A percentile compares a stretch with the other conserved stretches of the same genome.
Conservation (phyloP, 2,329 filamentous ascomycete species). For the Chalaropsis ovoidea region DNA sequence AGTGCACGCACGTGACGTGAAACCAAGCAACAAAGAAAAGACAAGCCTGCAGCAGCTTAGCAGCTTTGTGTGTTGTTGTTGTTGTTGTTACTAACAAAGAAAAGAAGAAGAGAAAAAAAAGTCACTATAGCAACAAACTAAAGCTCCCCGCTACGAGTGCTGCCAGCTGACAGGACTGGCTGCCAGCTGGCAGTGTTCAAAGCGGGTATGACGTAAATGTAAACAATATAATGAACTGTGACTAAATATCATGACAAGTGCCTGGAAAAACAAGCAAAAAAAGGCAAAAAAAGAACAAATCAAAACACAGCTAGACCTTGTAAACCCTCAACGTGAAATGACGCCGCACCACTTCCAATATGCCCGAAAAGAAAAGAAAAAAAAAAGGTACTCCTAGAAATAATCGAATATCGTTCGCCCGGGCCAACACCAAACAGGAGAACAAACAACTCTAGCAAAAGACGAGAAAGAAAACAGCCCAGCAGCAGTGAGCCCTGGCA, state of each 20-base stretch:
- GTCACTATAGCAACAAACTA: conserved; percentile 9
- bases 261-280: neutral
- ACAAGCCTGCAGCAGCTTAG: neutral
- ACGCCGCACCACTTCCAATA: neutral
- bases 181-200: neutral
- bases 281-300: conserved; percentile 14
- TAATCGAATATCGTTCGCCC: neutral
- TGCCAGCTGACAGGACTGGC: neutral
- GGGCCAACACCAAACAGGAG: conserved; percentile 15
- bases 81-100: conserved; percentile 20
- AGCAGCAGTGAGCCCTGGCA: neutral
- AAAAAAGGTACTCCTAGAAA: conserved; percentile 7
- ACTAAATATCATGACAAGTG: neutral
- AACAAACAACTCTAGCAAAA: conserved; percentile 2
- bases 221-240: neutral
- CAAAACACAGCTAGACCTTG: conserved; percentile 6
- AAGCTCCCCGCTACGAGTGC: neutral
- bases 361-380: neutral
- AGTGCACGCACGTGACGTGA: neutral
- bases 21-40: neutral
- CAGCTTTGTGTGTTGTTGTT: neutral
- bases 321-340: neutral
- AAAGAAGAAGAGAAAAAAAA: conserved; percentile 11
- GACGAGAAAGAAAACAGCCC: conserved; percentile 14
- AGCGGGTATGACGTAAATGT: neutral